phyloP scores from a whole-genome alignment of 441 rosid species.

The Populus trichocarpa region DNA sequence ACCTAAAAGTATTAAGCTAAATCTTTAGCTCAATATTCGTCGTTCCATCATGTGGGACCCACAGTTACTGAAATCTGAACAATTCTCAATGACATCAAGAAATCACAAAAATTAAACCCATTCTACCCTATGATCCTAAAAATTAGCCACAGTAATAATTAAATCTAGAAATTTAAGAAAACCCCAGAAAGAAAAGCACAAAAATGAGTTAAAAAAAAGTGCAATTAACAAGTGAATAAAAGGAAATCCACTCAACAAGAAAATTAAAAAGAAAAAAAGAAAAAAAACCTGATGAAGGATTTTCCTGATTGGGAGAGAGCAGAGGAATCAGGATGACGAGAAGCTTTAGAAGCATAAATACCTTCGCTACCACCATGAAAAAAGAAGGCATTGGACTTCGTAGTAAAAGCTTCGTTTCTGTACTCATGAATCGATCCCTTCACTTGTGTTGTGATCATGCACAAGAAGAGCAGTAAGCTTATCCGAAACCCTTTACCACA shows the following conservation, averaged over 20 bases:
- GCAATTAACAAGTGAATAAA: not conserved
- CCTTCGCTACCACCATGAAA: conserved; percentile 91
- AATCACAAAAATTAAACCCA: not conserved
- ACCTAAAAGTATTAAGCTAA: conserved; percentile 41
- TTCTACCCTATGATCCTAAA: not conserved
- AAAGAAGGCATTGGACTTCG: conserved; percentile 59
- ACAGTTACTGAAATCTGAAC: not conserved
- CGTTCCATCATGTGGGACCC: not conserved
- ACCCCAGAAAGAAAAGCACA: not conserved
- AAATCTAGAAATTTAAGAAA: not conserved
- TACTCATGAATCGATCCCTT: conserved; percentile 69
- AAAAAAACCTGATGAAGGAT: conserved; percentile 63
- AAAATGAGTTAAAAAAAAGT: not conserved
- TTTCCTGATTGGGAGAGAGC: conserved; percentile 50
- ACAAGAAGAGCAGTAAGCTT: not conserved
- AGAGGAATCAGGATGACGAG: conserved; percentile 19
- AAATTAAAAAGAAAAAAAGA: not conserved
- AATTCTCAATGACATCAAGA: not conserved
- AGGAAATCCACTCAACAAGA: not conserved
- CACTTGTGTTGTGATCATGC: conserved; percentile 26
- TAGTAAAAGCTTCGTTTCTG: conserved; percentile 49
- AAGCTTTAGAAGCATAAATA: conserved; percentile 59
- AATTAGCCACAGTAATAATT: not conserved
- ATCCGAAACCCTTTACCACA: conserved; percentile 16
- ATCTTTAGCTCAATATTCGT: not conserved